These are phyloP conservation scores for Trichoderma gamsii DNA, from an alignment of 495 filamentous ascomycete genomes.

Conservation along the genomic window DNA sequence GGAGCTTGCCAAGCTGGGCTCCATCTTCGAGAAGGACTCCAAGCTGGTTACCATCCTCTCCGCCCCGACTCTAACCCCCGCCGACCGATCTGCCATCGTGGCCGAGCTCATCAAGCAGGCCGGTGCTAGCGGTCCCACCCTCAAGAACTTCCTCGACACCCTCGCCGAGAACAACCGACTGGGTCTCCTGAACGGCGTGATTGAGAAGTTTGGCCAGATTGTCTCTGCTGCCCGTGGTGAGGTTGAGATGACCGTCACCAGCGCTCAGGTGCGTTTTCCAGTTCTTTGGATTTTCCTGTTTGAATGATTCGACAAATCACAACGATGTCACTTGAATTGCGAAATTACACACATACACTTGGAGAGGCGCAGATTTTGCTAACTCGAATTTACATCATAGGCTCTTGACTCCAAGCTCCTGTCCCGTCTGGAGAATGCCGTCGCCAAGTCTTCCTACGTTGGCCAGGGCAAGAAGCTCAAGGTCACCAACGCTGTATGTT, in stretches of 20 bases:
- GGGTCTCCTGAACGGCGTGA: slow-evolving; percentile 70
- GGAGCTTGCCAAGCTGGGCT: slow-evolving; percentile 63
- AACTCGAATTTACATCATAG: slow-evolving; percentile 38
- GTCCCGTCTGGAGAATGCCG: slow-evolving; percentile 74
- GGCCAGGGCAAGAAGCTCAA: slow-evolving; percentile 96
- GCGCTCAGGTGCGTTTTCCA: slow-evolving; percentile 65
- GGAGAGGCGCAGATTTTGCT: neutral
- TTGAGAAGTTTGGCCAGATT: slow-evolving; percentile 77
- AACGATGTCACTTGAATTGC: neutral
- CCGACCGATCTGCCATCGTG: slow-evolving; percentile 79
- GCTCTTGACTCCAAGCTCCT: slow-evolving; percentile 83
- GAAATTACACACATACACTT: neutral
- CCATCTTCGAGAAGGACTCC: slow-evolving; percentile 67
- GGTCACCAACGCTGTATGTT: slow-evolving; percentile 77
- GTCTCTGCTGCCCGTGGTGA: slow-evolving; percentile 88
- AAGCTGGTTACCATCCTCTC: slow-evolving; percentile 70
- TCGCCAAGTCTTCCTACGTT: slow-evolving; percentile 81
- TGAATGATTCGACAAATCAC: neutral
- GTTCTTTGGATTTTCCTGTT: neutral
- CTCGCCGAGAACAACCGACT: slow-evolving; percentile 95
- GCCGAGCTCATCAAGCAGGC: slow-evolving; percentile 74
- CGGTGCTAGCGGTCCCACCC: slow-evolving; percentile 63
- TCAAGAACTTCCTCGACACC: slow-evolving; percentile 88
- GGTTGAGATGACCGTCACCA: slow-evolving; percentile 85
- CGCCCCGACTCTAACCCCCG: slow-evolving; percentile 68